These are phyloP conservation scores for Colletotrichum incanum DNA, from an alignment of 2,329 filamentous ascomycete species.

Conservation along the genomic window DNA sequence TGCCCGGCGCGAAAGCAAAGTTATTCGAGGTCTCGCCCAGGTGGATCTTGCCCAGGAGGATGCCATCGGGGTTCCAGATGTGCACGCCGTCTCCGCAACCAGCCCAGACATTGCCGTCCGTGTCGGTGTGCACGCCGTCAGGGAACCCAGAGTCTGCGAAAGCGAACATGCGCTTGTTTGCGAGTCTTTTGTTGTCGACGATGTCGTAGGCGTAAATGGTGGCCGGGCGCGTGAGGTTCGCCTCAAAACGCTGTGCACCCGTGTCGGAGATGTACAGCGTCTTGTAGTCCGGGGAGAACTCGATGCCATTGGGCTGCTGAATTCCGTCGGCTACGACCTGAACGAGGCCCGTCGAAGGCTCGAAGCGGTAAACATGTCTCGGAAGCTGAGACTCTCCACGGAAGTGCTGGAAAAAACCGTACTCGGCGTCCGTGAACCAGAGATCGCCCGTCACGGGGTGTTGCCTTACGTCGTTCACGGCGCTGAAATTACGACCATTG, in stretches of 20 bases:
- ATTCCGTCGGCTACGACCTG: constrained; percentile 65
- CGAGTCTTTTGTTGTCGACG: constrained; percentile 30
- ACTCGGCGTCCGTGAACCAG: constrained; percentile 67
- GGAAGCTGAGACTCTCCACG: constrained; percentile 60
- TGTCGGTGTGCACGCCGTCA: constrained; percentile 62
- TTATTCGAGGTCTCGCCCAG: constrained; percentile 61
- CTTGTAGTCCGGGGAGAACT: constrained; percentile 62
- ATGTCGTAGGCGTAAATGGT: constrained; percentile 42
- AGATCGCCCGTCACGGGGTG: constrained; percentile 57
- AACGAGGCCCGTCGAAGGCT: constrained; percentile 56
- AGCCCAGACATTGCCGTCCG: constrained; percentile 63
- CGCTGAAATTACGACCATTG: constrained; percentile 58
- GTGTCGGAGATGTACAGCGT: constrained; percentile 64
- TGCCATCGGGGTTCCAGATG: constrained; percentile 63
- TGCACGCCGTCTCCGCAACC: constrained; percentile 66
- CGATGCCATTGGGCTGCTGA: constrained; percentile 62
- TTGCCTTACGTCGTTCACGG: constrained; percentile 64
- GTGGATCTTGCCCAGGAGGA: constrained; percentile 62
- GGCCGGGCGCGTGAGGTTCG: constrained; percentile 27
- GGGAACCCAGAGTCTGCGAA: constrained; percentile 64
- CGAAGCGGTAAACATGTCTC: constrained; percentile 64
- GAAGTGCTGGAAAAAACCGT: constrained; percentile 64
- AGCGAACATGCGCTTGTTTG: constrained; percentile 66
- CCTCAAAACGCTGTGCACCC: constrained; percentile 42
- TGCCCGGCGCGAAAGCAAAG: constrained; percentile 62